Conservation (phyloP, 2,329 filamentous ascomycete species). For the Alternaria brassicicola region DNA sequence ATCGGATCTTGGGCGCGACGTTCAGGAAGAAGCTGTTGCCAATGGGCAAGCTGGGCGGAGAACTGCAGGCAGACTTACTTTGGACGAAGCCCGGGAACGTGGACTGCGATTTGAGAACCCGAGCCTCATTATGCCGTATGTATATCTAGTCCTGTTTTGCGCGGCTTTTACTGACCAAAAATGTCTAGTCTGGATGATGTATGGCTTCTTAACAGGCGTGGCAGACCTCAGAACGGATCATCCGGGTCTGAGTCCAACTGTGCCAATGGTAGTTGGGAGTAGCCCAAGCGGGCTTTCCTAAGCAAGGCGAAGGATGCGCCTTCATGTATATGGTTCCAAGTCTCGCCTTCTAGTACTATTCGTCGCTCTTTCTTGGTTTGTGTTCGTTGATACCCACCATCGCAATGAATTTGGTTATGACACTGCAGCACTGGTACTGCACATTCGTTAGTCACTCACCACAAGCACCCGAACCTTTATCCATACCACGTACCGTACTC, state of each 20-base stretch:
- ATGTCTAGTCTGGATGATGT: slow-evolving; percentile 66
- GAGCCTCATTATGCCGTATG: slow-evolving; percentile 70
- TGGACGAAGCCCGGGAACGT: slow-evolving; percentile 75
- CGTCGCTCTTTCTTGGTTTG: slow-evolving; percentile 2
- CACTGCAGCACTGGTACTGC: background rate
- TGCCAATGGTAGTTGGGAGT: slow-evolving; percentile 23
- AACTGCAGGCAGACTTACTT: slow-evolving; percentile 58
- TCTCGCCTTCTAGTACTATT: slow-evolving; percentile 12
- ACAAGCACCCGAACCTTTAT: background rate
- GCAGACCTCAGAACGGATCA: slow-evolving; percentile 30
- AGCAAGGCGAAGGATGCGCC: slow-evolving; percentile 9
- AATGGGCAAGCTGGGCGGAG: slow-evolving; percentile 13
- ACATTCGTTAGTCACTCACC: background rate
- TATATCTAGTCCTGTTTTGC: slow-evolving; percentile 24
- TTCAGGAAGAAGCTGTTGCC: slow-evolving; percentile 49
- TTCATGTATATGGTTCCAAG: slow-evolving; percentile 22
- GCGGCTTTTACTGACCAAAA: slow-evolving; percentile 17
- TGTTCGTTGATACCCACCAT: slow-evolving; percentile 18
- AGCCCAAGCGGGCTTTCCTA: slow-evolving; percentile 3
- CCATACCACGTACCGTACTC: background rate
- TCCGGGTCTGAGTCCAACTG: slow-evolving; percentile 28
- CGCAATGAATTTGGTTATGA: slow-evolving; percentile 5
- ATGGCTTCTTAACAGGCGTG: slow-evolving; percentile 62
- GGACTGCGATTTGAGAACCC: slow-evolving; percentile 77
- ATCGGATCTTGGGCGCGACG: slow-evolving; percentile 55